phyloP scores from a whole-genome alignment of 331 rosid genomes.

The Acacia concinna region DNA sequence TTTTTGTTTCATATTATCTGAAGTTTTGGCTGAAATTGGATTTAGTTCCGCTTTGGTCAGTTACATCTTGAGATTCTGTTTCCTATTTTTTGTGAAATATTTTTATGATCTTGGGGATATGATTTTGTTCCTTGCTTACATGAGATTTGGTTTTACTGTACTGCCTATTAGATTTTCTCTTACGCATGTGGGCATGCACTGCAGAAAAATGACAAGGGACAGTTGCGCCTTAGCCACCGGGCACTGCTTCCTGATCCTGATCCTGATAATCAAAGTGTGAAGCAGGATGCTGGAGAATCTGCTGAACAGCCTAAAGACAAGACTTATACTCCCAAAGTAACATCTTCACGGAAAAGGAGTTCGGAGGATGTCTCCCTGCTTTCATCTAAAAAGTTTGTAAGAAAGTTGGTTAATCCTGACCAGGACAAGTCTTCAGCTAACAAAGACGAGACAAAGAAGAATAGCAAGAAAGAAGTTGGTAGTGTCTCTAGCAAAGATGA shows the following conservation, averaged over 20 bases:
- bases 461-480: conserved; percentile 40
- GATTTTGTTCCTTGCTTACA: conserved; percentile 14
- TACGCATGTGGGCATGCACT: conserved; percentile 29
- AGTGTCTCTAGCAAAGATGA: conserved; percentile 51
- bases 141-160: conserved; percentile 22
- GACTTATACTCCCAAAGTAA: conserved; percentile 34
- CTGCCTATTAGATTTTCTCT: conserved; percentile 12
- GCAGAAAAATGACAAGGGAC: conserved; percentile 91
- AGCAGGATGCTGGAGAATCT: conserved; percentile 44
- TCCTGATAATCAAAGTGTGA: conserved; percentile 42
- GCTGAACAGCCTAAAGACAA: conserved; percentile 44
- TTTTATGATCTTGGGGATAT: not conserved
- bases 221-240: conserved; percentile 88
- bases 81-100: too few relatives aligned
- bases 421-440: conserved; percentile 43
- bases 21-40: too few relatives aligned
- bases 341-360: conserved; percentile 40
- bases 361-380: conserved; percentile 45
- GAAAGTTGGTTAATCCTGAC: conserved; percentile 51
- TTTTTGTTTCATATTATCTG: too few relatives aligned
- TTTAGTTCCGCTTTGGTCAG: too few relatives aligned
- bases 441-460: conserved; percentile 58
- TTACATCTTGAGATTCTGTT: too few relatives aligned
- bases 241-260: conserved; percentile 74
- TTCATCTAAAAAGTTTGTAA: conserved; percentile 60